Conservation (phyloP, 495 filamentous ascomycete genomes). For the Hypoxylon trugodes region DNA sequence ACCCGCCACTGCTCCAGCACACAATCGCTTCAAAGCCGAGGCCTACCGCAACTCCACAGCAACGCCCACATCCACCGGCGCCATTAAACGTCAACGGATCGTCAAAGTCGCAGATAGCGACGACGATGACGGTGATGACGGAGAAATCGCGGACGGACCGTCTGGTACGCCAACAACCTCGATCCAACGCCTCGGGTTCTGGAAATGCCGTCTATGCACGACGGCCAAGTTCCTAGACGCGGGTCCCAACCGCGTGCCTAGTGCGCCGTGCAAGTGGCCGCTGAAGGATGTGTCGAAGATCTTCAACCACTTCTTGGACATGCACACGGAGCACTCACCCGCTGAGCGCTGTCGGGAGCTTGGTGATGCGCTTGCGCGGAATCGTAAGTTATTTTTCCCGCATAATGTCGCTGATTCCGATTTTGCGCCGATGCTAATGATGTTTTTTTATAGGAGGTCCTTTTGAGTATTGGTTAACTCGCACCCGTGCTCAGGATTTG, state of each 20-base stretch:
- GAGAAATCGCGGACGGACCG: neutral
- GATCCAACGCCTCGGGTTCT: constrained; percentile 54
- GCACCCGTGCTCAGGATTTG: constrained; percentile 47
- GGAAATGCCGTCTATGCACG: constrained; percentile 55
- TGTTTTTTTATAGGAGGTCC: constrained; percentile 49
- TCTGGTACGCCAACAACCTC: constrained; percentile 2
- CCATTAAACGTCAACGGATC: constrained; percentile 27
- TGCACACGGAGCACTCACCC: constrained; percentile 52
- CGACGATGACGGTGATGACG: constrained; percentile 9
- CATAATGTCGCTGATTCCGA: neutral
- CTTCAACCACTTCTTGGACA: constrained; percentile 55
- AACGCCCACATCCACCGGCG: neutral
- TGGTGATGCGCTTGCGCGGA: constrained; percentile 48
- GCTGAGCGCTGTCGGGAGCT: constrained; percentile 52
- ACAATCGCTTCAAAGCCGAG: neutral
- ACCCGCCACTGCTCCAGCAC: neutral
- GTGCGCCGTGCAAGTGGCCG: constrained; percentile 57
- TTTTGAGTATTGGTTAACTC: constrained; percentile 56
- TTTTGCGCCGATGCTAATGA: constrained; percentile 11
- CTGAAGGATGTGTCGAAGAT: constrained; percentile 57
- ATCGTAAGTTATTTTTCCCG: constrained; percentile 41
- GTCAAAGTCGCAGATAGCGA: constrained; percentile 23
- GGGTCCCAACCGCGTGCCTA: constrained; percentile 49
- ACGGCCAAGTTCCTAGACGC: constrained; percentile 52
- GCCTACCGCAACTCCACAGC: constrained; percentile 1